Evolutionary conservation across 768 basidiomycete species (phyloP).

Genomic region (Tricholoma hemisulphureum): DNA sequence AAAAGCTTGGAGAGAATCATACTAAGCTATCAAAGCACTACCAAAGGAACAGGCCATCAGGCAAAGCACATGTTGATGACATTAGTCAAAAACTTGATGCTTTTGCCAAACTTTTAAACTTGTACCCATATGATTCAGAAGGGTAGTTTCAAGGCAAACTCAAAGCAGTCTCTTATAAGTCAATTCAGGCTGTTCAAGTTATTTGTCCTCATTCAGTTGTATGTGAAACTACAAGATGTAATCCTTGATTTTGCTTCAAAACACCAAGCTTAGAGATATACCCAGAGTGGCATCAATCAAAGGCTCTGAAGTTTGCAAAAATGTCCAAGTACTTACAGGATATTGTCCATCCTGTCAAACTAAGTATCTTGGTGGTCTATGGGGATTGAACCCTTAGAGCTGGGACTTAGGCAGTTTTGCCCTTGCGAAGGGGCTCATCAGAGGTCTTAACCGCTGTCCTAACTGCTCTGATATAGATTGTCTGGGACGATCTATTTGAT

Average conservation of each 20-base stretch:
- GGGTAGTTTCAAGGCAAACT: slow-evolving; percentile 8
- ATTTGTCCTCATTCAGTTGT: slow-evolving; percentile 13
- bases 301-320: slow-evolving; percentile 7
- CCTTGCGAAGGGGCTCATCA: no score
- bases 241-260: slow-evolving; percentile 3
- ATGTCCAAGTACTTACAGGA: slow-evolving; percentile 15
- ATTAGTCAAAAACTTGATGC: not conserved
- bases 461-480: no score
- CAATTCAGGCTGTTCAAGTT: slow-evolving; percentile 9
- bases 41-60: not conserved
- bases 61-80: no score
- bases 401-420: no score
- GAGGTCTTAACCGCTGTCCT: no score
- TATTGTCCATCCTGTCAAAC: slow-evolving; percentile 13
- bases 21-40: not conserved
- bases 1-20: not conserved
- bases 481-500: no score
- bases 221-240: slow-evolving; percentile 15
- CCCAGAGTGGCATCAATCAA: slow-evolving; percentile 18
- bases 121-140: slow-evolving; percentile 3
- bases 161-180: slow-evolving; percentile 9
- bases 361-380: slow-evolving; percentile 10
- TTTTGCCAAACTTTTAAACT: not conserved
- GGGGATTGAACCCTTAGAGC: no score
- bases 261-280: slow-evolving; percentile 12